Base-by-base conservation (phyloP, 208 protist genomes). In the Trypanosoma scelopori region DNA sequence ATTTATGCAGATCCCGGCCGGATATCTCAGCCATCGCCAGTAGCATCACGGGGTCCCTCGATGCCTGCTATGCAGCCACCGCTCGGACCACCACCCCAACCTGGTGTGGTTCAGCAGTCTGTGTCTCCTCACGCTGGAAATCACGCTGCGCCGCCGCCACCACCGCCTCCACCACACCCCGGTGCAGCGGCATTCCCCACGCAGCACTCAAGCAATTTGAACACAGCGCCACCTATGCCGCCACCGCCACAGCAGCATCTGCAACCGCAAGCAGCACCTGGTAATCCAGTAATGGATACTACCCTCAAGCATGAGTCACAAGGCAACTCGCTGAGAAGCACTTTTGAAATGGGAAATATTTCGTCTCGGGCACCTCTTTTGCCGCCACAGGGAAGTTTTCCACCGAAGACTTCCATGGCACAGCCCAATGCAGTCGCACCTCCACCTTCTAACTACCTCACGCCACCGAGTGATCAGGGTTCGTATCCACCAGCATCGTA, bases 1-100 rank as follows among this genome's bases (percentile, higher is more conserved):
- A 57, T 27, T 43, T 55, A 71, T 45, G 39, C 51, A 25, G 50
- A 65, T 42, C 49, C 57, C 20, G 43, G 30, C n/a, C 39, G 25
- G 27, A 28, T 51, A 23, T n/a, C 45, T 18, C 39, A 15, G 25
- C 30, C 41, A 41, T 27, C 51, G 22, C 57, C 57, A 42, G 5
- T 18, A n/a, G 41, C 50, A 48, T 69, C 46, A 55, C 45, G 43
- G 45, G 41, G 39, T 35, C 37, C 30, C n/a, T 41, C 65, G 23
- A 43, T 64, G 25, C 15, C 46, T 35, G 16, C n/a, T n/a, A 1
- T 12, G 22, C 65, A 58, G 42, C 15, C 30, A 55, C 42, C 20
- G n/a, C 20, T 13, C 11, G 32, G 45, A 15, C 42, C 64, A 15
- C 42, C 64, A 46, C 16, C 64, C 27, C 55, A 53, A 48, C 23